Evolutionary conservation across 2,329 filamentous ascomycete species (phyloP), one percentile per base, ranked within the genome.

Genomic region (Coleophoma crateriformis): DNA sequence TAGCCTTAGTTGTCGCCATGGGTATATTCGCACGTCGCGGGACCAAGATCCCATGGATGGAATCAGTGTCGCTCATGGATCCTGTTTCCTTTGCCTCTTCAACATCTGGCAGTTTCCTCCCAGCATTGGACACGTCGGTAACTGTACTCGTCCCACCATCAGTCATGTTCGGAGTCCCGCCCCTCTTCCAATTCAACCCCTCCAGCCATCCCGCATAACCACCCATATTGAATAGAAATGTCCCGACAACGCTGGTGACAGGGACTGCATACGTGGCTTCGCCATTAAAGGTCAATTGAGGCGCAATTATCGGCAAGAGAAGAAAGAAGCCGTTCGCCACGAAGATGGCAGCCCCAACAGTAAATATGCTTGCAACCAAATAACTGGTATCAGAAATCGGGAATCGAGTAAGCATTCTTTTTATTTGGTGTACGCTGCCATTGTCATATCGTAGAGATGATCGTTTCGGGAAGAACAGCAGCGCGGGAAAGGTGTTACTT

Each of bases 261-360:
- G 56, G 51, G 33, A 51, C 52, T 15, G 49, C 54, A 47, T 58
- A 56, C n/a, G 53, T 39, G 32, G 47, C 32, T 32, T 52, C 50
- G 7, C 39, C 46, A 6, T 11, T 15, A 43, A 56, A 58, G n/a
- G 33, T 32, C 11, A 45, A 52, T 12, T 41, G 40, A 39, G 57
- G 57, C 10, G 50, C 51, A 22, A 53, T 47, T 6, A 55, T 33
- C 4, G 57, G 53, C 22, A 58, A 43, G 3, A 54, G 11, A 13
- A 60, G 50, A 39, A 57, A 57, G 42, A 58, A 57, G 14, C 53
- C 58, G 34, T 58, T 57, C 15, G 48, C 49, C n/a, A 60, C 50
- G 39, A 58, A 60, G 6, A 53, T 40, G 11, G 47, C 48, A 27
- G 57, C 58, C 7, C 57, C 57, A 14, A 55, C 20, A 5, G 53